These are phyloP conservation scores for Hypoxylon fuscum DNA, from an alignment of 495 filamentous ascomycete species.

Conservation along the genomic window DNA sequence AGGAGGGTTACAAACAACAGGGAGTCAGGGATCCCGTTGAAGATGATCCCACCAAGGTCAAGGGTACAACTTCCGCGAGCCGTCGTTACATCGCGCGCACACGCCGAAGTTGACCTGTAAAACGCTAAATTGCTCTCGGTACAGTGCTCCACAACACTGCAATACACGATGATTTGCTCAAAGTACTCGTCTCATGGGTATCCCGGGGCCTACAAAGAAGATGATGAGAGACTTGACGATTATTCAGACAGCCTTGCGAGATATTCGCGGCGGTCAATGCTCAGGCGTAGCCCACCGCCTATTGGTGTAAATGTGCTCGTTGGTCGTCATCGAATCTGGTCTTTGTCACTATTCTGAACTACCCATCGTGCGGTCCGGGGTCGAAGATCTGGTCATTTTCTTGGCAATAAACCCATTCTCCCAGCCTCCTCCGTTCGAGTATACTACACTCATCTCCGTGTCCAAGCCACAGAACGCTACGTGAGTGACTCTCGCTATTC, in stretches of 20 bases:
- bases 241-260: too few species aligned
- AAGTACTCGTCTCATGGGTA: conserved; percentile 2
- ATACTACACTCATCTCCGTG: conserved; percentile 15
- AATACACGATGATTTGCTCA: conserved; percentile 9
- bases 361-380: conserved; percentile 6
- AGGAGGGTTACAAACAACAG: conserved; percentile 29
- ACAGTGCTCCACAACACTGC: conserved; percentile 1
- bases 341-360: background rate
- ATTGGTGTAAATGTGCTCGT: background rate
- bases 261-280: too few species aligned
- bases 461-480: conserved; percentile 4
- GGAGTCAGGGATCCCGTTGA: conserved; percentile 31
- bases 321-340: background rate
- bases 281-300: too few species aligned
- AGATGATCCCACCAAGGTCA: conserved; percentile 38
- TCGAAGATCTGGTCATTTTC: conserved; percentile 22
- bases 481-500: conserved; percentile 16
- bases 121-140: conserved; percentile 18
- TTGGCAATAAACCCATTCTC: conserved; percentile 22
- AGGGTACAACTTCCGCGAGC: conserved; percentile 43
- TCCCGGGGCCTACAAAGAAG: too few species aligned
- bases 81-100: conserved; percentile 40
- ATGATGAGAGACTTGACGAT: too few species aligned
- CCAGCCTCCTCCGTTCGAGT: conserved; percentile 15
- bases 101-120: conserved; percentile 19